Conservation (phyloP, 2,329 filamentous ascomycete genomes). For the Didymellaceae sp. region DNA sequence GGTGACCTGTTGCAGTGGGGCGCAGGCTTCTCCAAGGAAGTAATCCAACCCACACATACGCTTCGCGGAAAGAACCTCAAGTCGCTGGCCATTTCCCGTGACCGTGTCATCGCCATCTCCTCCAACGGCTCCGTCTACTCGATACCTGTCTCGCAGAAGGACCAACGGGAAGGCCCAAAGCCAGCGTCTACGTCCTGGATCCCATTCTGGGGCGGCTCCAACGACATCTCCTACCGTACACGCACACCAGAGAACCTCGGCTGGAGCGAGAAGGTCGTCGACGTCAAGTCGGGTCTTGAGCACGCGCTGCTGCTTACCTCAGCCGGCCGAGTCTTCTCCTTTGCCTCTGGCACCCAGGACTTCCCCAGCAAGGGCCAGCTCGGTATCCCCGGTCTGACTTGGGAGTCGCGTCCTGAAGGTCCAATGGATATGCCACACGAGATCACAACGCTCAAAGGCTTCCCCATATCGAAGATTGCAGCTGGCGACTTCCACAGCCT, state of each 20-base stretch:
- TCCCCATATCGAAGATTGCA: constrained; percentile 76
- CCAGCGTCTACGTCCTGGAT: constrained; percentile 72
- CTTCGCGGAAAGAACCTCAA: constrained; percentile 80
- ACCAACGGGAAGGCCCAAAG: constrained; percentile 72
- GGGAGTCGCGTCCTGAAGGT: constrained; percentile 76
- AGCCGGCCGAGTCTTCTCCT: constrained; percentile 83
- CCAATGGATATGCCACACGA: constrained; percentile 85
- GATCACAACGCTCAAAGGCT: constrained; percentile 72
- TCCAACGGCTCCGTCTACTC: constrained; percentile 82
- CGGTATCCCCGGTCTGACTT: constrained; percentile 82
- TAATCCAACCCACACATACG: constrained; percentile 71
- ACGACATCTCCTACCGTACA: constrained; percentile 72
- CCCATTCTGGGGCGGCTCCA: constrained; percentile 71
- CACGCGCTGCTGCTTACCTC: constrained; percentile 87
- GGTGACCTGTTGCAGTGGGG: constrained; percentile 96
- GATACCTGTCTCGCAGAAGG: constrained; percentile 74
- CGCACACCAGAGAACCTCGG: constrained; percentile 69
- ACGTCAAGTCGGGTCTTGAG: constrained; percentile 80
- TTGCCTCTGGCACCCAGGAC: constrained; percentile 77
- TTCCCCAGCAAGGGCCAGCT: constrained; percentile 87
- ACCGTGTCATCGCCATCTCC: constrained; percentile 81
- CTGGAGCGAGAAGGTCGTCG: constrained; percentile 74
- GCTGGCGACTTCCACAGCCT: constrained; percentile 87
- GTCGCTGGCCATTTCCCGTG: constrained; percentile 77
- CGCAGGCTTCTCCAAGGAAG: constrained; percentile 70